Evolutionary conservation across 192 early-diverging fungal species (phyloP).

Genomic region (Backusella sp.): DNA sequence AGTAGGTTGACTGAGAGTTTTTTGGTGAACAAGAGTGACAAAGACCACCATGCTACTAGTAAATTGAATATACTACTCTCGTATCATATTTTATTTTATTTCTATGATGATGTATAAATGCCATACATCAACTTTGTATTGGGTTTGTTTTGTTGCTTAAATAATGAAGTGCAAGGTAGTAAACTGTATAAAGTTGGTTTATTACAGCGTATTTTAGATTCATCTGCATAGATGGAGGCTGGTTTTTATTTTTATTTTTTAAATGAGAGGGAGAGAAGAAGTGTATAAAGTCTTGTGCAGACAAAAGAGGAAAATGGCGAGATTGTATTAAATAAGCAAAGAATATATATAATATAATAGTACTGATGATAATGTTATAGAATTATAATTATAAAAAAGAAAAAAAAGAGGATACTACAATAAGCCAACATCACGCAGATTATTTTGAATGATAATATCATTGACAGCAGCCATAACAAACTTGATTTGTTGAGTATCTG

Average conservation of each 20-base stretch:
- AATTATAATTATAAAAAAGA: neutral
- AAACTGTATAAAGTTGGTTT: too few species aligned
- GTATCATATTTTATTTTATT: too few species aligned
- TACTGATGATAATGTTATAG: too few species aligned
- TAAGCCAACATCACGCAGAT: constrained; percentile 9
- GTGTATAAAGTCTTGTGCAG: neutral
- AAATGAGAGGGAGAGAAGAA: neutral
- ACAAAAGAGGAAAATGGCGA: neutral
- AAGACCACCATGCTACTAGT: too few species aligned
- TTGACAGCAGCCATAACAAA: constrained; percentile 91
- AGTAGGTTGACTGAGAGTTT: too few species aligned
- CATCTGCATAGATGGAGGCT: neutral
- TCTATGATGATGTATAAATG: too few species aligned
- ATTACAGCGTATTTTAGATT: neutral
- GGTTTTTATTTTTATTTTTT: neutral
- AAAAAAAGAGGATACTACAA: neutral
- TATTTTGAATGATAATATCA: constrained; percentile 72
- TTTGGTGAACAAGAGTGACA: too few species aligned
- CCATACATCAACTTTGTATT: too few species aligned
- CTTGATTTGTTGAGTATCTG: constrained; percentile 82
- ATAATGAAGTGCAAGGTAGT: too few species aligned
- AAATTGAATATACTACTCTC: too few species aligned
- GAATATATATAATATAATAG: neutral
- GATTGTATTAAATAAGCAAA: neutral
- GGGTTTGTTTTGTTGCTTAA: too few species aligned